phyloP scores from a whole-genome alignment of 768 basidiomycete species.

The Lepiota venenata region DNA sequence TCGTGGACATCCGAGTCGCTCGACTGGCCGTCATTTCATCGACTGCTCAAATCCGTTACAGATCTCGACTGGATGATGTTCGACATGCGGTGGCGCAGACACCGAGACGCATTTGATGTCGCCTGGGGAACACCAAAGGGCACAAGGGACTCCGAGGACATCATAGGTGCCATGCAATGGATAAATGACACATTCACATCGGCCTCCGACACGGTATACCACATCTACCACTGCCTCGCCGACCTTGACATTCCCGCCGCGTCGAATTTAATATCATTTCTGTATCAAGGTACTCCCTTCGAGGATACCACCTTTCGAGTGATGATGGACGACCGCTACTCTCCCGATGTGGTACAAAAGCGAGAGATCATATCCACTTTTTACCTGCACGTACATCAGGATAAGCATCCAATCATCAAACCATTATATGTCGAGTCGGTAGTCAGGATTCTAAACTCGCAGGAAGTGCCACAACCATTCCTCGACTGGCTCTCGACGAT shows the following conservation, averaged over 20 bases:
- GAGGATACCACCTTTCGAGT: slow-evolving; percentile 25
- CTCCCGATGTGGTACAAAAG: slow-evolving; percentile 23
- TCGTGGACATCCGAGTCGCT: slow-evolving; percentile 19
- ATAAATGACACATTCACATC: slow-evolving; percentile 25
- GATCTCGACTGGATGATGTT: slow-evolving; percentile 27
- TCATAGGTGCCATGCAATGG: slow-evolving; percentile 25
- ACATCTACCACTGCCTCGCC: slow-evolving; percentile 23
- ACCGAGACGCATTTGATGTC: slow-evolving; percentile 24
- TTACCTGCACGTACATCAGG: slow-evolving; percentile 26
- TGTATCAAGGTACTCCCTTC: background rate
- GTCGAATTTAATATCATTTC: slow-evolving; percentile 20
- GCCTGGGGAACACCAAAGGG: slow-evolving; percentile 20
- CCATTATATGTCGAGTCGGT: slow-evolving; percentile 25
- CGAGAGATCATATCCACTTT: slow-evolving; percentile 26
- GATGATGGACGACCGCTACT: slow-evolving; percentile 28
- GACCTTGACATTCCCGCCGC: slow-evolving; percentile 22
- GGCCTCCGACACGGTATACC: slow-evolving; percentile 24
- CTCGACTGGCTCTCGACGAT: slow-evolving; percentile 29
- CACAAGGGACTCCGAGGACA: slow-evolving; percentile 20
- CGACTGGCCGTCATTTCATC: slow-evolving; percentile 21
- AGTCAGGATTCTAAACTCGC: slow-evolving; percentile 26
- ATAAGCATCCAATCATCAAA: slow-evolving; percentile 20
- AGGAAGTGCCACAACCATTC: slow-evolving; percentile 28
- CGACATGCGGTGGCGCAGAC: slow-evolving; percentile 28
- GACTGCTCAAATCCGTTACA: slow-evolving; percentile 21